Conservation (phyloP, 2,329 filamentous ascomycete genomes). For the Fusarium nisikadoi region DNA sequence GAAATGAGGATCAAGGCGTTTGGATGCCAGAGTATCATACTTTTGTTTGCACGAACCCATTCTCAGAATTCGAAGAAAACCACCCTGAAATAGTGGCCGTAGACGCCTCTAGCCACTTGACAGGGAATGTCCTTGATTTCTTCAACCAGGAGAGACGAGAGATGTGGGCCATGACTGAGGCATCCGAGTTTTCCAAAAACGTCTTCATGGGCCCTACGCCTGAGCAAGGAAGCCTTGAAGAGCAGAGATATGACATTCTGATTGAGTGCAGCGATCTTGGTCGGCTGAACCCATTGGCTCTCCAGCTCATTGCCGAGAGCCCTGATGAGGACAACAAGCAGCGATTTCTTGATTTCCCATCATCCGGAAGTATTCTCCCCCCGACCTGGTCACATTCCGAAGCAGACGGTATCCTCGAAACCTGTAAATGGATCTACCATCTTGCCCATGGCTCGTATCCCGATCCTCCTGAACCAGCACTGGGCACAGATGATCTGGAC, state of each 20-base stretch:
- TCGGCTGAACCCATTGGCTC: constrained; percentile 74
- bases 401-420: constrained; percentile 84
- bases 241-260: constrained; percentile 79
- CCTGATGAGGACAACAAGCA: constrained; percentile 55
- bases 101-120: constrained; percentile 76
- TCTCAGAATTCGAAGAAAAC: constrained; percentile 76
- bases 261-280: constrained; percentile 92
- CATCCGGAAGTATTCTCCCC: constrained; percentile 90
- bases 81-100: constrained; percentile 79
- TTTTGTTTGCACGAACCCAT: constrained; percentile 75
- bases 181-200: constrained; percentile 88
- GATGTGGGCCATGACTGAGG: constrained; percentile 93
- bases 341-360: constrained; percentile 77
- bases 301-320: constrained; percentile 71
- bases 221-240: constrained; percentile 69
- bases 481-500: constrained; percentile 42
- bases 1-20: constrained; percentile 66
- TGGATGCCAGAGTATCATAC: constrained; percentile 80
- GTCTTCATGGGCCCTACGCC: constrained; percentile 92
- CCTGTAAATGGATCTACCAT: constrained; percentile 89
- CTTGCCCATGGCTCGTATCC: constrained; percentile 74
- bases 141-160: constrained; percentile 88
- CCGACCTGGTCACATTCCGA: constrained; percentile 86
- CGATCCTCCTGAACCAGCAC: constrained; percentile 51
- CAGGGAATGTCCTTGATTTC: constrained; percentile 86